Conservation (phyloP, 805 yeast genomes). For the Lipomyces starkeyi region DNA sequence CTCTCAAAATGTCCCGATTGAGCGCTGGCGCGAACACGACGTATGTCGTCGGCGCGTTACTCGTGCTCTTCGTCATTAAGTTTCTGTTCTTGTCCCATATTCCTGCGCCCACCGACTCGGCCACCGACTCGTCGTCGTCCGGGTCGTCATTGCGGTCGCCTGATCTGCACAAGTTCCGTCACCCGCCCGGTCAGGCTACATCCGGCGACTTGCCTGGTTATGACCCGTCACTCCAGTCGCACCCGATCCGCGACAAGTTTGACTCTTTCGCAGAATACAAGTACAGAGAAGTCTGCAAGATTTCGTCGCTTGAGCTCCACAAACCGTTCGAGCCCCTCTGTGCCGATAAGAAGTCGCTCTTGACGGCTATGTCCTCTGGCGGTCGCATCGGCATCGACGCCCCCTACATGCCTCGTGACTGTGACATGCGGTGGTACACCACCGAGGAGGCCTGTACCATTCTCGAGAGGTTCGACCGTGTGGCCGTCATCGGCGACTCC, state of each 20-base stretch:
- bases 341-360: conserved; percentile 26
- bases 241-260: conserved; percentile 27
- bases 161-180: not conserved
- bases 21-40: conserved; percentile 25
- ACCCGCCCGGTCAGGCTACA: not conserved
- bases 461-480: conserved; percentile 36
- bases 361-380: conserved; percentile 36
- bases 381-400: conserved; percentile 38
- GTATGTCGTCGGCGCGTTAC: conserved; percentile 37
- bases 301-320: conserved; percentile 37
- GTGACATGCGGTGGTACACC: conserved; percentile 39
- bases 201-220: not conserved
- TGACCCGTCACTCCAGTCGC: not conserved
- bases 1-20: conserved; percentile 27
- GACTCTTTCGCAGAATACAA: conserved; percentile 37
- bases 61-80: conserved; percentile 35
- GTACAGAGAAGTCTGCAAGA: conserved; percentile 34
- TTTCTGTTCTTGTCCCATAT: conserved; percentile 31
- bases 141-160: not conserved
- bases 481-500: conserved; percentile 34
- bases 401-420: conserved; percentile 38
- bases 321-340: conserved; percentile 37
- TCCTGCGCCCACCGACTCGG: not conserved
- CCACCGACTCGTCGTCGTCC: not conserved
- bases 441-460: conserved; percentile 34